Evolutionary conservation across 768 basidiomycete species (phyloP), one percentile per base, ranked within the genome.

Genomic region (Chalciporus piperatus): DNA sequence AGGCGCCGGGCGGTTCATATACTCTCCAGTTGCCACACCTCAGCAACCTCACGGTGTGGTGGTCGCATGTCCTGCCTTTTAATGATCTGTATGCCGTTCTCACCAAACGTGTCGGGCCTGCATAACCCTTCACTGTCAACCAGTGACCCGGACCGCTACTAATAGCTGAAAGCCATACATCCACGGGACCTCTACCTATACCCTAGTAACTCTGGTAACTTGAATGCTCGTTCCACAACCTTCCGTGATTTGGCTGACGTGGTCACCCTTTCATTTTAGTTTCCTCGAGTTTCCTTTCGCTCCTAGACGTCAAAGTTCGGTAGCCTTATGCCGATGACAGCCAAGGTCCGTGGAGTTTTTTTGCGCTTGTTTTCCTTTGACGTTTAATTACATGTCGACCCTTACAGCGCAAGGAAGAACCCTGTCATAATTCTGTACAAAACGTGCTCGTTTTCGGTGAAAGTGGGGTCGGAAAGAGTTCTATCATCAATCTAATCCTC

Each of bases 381-480:
- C n/a, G 25, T 38, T 25, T 27, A 6, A 16, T 22, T 43, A 38
- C 52, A 51, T 38, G 56, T 46, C 17, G 51, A 41, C 48, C 30
- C 12, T 35, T 37, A 37, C 35, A 37, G 35, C 30, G 22, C 27
- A 30, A 58, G 56, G 45, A 19, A 23, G 50, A 45, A 32, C 23
- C 43, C 22, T 4, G 16, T 37, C 35, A 7, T 35, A 32, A 20
- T 16, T 48, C 54, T 4, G 53, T 33, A 25, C 45, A 48, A 41
- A 77, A 77, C 52, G 60, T 76, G 45, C 47, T 77, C 41, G 35
- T 76, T n/a, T 78, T 77, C 52, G 76, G 76, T n/a, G 74, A 77
- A 56, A 60, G 66, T 9, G 76, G 76, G 32, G 52, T 64, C 33
- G 71, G 71, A 27, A 78, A 77, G 48, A 78, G 77, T 52, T 75